Base-by-base conservation (phyloP, 805 yeast genomes). In the Barnettozyma populi region DNA sequence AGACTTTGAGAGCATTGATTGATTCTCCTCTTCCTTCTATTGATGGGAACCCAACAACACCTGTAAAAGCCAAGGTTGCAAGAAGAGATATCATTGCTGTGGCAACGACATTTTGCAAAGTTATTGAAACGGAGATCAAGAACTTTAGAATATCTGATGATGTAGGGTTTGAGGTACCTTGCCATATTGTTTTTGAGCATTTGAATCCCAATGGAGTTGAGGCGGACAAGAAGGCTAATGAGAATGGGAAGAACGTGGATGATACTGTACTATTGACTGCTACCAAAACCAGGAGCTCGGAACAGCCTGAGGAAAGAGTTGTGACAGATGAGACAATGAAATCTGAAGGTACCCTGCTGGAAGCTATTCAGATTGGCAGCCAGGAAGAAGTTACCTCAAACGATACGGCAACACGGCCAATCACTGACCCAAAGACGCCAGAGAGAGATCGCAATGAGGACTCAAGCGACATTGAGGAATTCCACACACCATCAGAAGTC, bases 21-120 rank as follows among this genome's bases (percentile, higher is more conserved):
- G 27, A 36, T 8, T 13, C 44, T 6, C 32, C 37, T 4, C 29
- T 36, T 10, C 35, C 18, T 8, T 20, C 44, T 13, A 34, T 16
- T 10, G 45, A 36, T 7, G 18, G 35, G 4, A 11, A 39, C 1
- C 25, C 41, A 5, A 36, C 39, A 5, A 21, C 50, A 1, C 57
- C 68, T 19, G 67, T 63, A 24, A 73, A 74, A 46, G 45, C 66
- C 0, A 70, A 68, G 45, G 77, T 76, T 43, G 79, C 80, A 2
- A 65, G 76, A 51, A 64, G 76, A 42, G 81, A 76, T 51, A 68
- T 76, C 5, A 61, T 73, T 7, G 72, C 73, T 2, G 50, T 59
- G 40, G 69, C 66, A 1, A 34, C 60, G 1, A 16, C 45, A 1
- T 16, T 56, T 27, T 36, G 55, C 19, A 60, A 57, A 45, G 35